phyloP scores from a whole-genome alignment of 768 basidiomycete species.

The Podaxis carcinomalis region DNA sequence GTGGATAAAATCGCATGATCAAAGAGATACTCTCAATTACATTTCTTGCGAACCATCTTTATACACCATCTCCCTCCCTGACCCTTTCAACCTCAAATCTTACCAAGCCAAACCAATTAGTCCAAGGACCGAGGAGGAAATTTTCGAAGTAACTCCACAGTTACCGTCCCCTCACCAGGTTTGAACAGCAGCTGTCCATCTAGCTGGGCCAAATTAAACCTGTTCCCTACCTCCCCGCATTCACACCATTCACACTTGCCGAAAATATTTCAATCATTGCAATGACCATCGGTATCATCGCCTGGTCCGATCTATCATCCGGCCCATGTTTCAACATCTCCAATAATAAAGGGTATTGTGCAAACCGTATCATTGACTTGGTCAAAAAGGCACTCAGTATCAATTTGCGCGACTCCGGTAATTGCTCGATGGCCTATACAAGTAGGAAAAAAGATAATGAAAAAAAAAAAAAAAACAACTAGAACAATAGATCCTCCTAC shows the following conservation, averaged over 20 bases:
- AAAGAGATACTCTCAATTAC: slow-evolving; percentile 93
- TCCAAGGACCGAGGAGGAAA: not conserved
- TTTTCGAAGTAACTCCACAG: slow-evolving; percentile 21
- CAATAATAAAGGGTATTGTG: slow-evolving; percentile 91
- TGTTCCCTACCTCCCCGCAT: slow-evolving; percentile 93
- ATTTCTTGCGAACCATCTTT: slow-evolving; percentile 89
- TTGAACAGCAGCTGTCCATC: slow-evolving; percentile 89
- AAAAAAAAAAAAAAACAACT: not conserved
- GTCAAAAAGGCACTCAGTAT: slow-evolving; percentile 98
- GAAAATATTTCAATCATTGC: slow-evolving; percentile 78
- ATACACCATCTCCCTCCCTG: slow-evolving; percentile 86
- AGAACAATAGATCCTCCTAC: slow-evolving; percentile 21
- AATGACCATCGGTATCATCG: slow-evolving; percentile 70
- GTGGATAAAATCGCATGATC: slow-evolving; percentile 96
- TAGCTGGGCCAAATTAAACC: slow-evolving; percentile 92
- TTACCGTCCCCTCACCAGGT: slow-evolving; percentile 84
- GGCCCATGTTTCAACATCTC: slow-evolving; percentile 91
- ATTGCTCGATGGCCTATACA: slow-evolving; percentile 70
- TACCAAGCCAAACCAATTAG: slow-evolving; percentile 24
- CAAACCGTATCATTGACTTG: slow-evolving; percentile 95
- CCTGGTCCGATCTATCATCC: slow-evolving; percentile 86
- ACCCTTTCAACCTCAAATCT: slow-evolving; percentile 84
- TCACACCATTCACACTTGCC: slow-evolving; percentile 86
- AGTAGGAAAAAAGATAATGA: not conserved
- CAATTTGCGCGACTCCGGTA: slow-evolving; percentile 92